Evolutionary conservation across 2,329 filamentous ascomycete genomes (phyloP), one percentile per base, ranked within the genome.

Genomic region (Ilyonectria robusta): DNA sequence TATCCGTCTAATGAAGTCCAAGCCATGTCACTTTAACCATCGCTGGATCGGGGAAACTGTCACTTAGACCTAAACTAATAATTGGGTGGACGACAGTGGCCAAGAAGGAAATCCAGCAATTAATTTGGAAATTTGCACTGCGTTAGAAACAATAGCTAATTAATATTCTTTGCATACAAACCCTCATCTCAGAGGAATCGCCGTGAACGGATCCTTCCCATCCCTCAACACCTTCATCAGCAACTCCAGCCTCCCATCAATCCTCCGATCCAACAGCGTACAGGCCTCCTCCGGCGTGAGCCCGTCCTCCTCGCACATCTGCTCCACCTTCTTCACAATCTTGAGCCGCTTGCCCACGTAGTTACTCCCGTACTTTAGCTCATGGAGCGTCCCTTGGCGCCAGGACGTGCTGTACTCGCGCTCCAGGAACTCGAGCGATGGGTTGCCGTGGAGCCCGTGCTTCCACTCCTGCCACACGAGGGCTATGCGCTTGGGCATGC

Each of bases 321-420:
- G 59, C 29, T 75, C 66, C 1, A 77, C 69, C 7, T 71, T 62
- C 0, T 48, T 19, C 19, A 72, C 72, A 2, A 78, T 62, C 51
- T 71, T 72, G 6, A 70, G 69, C 4, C 76, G 47, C n/a, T 71
- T 68, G 1, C 70, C 67, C 1, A 78, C 69, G 6, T 75, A 78
- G 4, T 77, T 78, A 6, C 74, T 74, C 7, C 65, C 73, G 21
- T 76, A 77, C 48, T 76, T 78, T 1, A 70, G 46, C 15, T 75
- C 73, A 15, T 61, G 62, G 1, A 68, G 13, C 0, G 46, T 59
- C 0, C 76, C 76, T 11, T 61, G 40, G 1, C 76, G 66, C 76
- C 76, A 77, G 0, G 56, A 53, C 0, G 73, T 75, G 4, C 70
- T 74, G 37, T 73, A 71, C 6, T 42, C 33, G 2, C 46, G 26